These are phyloP conservation scores for Anisodus tanguticus DNA, from an alignment of 257 asterid species.

Conservation along the genomic window DNA sequence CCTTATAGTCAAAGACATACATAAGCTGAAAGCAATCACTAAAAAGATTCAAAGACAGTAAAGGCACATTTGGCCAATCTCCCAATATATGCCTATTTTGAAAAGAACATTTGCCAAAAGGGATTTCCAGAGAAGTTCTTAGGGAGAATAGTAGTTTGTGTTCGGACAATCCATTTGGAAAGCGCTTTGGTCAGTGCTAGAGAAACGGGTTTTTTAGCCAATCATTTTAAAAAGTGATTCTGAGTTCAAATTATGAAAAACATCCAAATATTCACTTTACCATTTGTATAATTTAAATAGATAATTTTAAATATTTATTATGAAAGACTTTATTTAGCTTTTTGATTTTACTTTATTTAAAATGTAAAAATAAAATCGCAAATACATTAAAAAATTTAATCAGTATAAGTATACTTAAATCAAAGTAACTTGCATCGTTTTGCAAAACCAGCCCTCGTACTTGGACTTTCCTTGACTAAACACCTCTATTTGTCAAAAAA, in stretches of 20 bases:
- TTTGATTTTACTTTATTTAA: constrained; percentile 9
- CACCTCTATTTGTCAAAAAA: background rate
- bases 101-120: background rate
- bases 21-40: background rate
- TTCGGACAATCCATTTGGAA: background rate
- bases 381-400: background rate
- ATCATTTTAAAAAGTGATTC: background rate
- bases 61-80: background rate
- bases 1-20: background rate
- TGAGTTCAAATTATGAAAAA: background rate
- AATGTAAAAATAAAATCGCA: constrained; percentile 10
- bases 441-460: background rate
- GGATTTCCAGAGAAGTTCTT: background rate
- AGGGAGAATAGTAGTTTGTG: background rate
- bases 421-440: background rate
- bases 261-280: background rate
- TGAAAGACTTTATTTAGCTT: background rate
- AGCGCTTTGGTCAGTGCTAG: background rate
- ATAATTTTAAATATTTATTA: constrained; percentile 5
- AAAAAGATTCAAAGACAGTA: background rate
- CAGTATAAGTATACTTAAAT: background rate
- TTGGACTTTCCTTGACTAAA: background rate
- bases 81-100: background rate
- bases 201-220: background rate
- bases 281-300: background rate